These are phyloP conservation scores for Erigeron canadensis DNA, from an alignment of 129 eudicot species.

Conservation along the genomic window DNA sequence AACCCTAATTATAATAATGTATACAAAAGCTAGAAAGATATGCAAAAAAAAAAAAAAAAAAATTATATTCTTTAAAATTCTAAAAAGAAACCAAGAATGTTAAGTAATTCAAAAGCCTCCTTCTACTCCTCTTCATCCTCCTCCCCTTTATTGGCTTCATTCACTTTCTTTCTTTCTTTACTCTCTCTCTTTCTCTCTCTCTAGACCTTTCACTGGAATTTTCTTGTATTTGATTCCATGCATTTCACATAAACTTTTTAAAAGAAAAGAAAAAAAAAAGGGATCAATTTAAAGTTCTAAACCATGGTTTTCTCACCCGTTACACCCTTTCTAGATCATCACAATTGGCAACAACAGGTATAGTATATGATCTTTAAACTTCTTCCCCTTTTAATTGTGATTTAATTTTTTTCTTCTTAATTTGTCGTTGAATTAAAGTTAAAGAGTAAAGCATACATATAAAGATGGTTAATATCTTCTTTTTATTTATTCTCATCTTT, in stretches of 20 bases:
- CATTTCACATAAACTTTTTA: conserved; percentile 73
- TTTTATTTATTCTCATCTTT: conserved; percentile 33
- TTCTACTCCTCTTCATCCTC: conserved; percentile 35
- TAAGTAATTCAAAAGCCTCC: conserved; percentile 54
- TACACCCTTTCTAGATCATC: conserved; percentile 81
- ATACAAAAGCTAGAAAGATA: conserved; percentile 51
- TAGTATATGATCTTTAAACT: conserved; percentile 33
- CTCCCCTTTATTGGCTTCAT: conserved; percentile 33
- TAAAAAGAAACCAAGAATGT: conserved; percentile 58
- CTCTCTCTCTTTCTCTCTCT: conserved; percentile 37
- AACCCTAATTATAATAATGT: conserved; percentile 58
- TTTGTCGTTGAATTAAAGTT: conserved; percentile 33
- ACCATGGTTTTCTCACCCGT: conserved; percentile 82
- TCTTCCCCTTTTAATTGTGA: no score
- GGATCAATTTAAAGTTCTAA: conserved; percentile 44
- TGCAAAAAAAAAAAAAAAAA: conserved; percentile 26
- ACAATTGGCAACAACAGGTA: conserved; percentile 88
- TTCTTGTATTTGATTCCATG: conserved; percentile 63
- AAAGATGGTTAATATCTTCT: conserved; percentile 31
- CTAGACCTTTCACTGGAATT: conserved; percentile 32
- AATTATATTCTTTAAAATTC: conserved; percentile 37
- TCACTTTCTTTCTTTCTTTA: conserved; percentile 39
- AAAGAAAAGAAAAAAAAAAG: conserved; percentile 50
- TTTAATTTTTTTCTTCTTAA: neutral
- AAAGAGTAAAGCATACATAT: conserved; percentile 31